These are phyloP conservation scores for Astrocystis sublimbata DNA, from an alignment of 495 filamentous ascomycete genomes.

Conservation along the genomic window DNA sequence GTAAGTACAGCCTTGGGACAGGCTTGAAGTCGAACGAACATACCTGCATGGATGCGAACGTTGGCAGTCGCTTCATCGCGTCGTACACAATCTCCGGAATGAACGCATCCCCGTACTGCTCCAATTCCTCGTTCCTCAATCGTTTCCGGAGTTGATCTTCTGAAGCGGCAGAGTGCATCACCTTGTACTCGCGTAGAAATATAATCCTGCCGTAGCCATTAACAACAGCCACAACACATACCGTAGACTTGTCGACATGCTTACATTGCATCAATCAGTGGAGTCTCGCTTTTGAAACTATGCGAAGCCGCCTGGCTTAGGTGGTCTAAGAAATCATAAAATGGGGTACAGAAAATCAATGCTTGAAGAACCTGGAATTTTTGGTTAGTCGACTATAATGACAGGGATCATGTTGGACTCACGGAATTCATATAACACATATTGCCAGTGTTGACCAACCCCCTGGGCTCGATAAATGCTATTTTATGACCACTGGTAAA, in stretches of 20 bases:
- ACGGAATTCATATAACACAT: constrained; percentile 99
- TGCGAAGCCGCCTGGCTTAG: constrained; percentile 78
- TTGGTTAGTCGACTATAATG: background rate
- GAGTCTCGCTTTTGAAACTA: constrained; percentile 93
- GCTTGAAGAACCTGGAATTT: constrained; percentile 79
- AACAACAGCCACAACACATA: constrained; percentile 14
- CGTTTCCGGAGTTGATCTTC: constrained; percentile 70
- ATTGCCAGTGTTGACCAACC: constrained; percentile 94
- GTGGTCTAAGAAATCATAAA: constrained; percentile 90
- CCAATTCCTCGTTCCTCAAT: constrained; percentile 78
- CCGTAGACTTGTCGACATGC: constrained; percentile 32
- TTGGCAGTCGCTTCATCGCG: constrained; percentile 78
- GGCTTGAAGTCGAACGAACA: constrained; percentile 28
- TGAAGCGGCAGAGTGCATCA: constrained; percentile 75
- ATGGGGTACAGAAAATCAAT: constrained; percentile 87
- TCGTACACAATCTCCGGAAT: constrained; percentile 95
- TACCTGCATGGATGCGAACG: constrained; percentile 90
- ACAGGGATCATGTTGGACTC: constrained; percentile 37
- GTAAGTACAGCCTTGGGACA: constrained; percentile 2
- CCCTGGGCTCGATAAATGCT: constrained; percentile 87
- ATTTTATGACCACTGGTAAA: constrained; percentile 64
- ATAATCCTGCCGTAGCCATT: constrained; percentile 64
- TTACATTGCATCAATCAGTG: constrained; percentile 90
- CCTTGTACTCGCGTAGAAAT: constrained; percentile 91
- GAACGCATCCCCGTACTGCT: constrained; percentile 88